Percentiles rank a stretch among this genome's conserved stretches.
Conservation (phyloP, 2,329 filamentous ascomycete species). For the Sporothrix variecibatus region DNA sequence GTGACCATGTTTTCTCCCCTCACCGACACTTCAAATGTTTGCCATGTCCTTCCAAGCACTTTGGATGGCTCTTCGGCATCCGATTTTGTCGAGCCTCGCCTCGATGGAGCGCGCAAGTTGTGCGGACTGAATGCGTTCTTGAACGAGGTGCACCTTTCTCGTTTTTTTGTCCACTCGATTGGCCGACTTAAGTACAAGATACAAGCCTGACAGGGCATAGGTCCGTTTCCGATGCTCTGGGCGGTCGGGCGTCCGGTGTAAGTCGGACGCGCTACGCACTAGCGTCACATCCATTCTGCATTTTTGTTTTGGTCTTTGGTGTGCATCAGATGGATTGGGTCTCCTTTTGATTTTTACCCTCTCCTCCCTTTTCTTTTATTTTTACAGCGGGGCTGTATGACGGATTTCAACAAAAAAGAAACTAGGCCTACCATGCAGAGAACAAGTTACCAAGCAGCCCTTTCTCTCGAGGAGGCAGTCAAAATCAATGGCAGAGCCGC, state of each 20-base stretch:
- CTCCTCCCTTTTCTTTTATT: not conserved
- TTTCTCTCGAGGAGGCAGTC: not conserved
- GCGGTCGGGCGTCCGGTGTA: not conserved
- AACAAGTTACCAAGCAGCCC: not conserved
- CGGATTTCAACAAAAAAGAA: not conserved
- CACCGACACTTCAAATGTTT: not conserved
- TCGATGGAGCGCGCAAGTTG: not conserved
- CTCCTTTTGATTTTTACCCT: not conserved
- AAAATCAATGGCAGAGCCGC: not conserved
- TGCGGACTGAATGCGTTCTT: not conserved
- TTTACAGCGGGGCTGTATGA: not conserved
- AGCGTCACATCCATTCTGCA: not conserved
- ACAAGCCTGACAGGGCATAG: not conserved
- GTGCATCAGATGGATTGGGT: not conserved
- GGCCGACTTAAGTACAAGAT: not conserved
- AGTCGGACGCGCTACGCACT: slow-evolving; percentile 11
- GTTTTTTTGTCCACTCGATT: not conserved
- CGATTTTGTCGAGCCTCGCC: not conserved
- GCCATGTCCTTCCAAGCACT: not conserved
- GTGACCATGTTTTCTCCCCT: not conserved
- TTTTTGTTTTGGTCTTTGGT: not conserved
- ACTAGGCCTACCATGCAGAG: not conserved
- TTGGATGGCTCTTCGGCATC: not conserved
- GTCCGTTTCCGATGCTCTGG: not conserved
- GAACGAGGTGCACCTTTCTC: not conserved